These are phyloP conservation scores for Pinguiococcus pyrenoidosus DNA, from an alignment of 108 stramenopile species.

Conservation along the genomic window DNA sequence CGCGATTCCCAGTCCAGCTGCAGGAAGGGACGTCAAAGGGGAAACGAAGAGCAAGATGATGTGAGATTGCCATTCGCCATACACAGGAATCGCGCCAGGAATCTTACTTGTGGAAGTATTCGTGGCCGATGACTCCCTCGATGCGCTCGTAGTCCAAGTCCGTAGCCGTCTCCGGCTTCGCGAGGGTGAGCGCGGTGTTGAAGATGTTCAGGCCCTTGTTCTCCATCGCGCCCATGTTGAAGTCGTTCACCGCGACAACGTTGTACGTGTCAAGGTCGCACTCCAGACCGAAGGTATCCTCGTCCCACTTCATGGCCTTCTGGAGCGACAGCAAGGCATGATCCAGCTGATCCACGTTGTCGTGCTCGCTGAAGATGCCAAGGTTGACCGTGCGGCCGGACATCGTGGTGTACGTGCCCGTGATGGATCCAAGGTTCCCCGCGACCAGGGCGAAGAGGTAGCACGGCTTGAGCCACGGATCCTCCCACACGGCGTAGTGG, in stretches of 20 bases:
- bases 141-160: slow-evolving; percentile 40
- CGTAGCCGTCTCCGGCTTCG: slow-evolving; percentile 61
- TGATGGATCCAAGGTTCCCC: slow-evolving; percentile 63
- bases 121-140: slow-evolving; percentile 82
- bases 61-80: too few species aligned
- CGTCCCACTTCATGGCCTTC: slow-evolving; percentile 86
- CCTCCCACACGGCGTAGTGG: slow-evolving; percentile 73
- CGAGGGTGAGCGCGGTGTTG: slow-evolving; percentile 88
- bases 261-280: slow-evolving; percentile 90
- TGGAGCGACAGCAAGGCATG: slow-evolving; percentile 77
- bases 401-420: slow-evolving; percentile 47
- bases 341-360: slow-evolving; percentile 64
- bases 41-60: background rate
- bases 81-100: slow-evolving; percentile 47
- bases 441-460: slow-evolving; percentile 89
- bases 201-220: slow-evolving; percentile 86
- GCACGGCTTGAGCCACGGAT: slow-evolving; percentile 85
- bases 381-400: slow-evolving; percentile 62
- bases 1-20: slow-evolving; percentile 92
- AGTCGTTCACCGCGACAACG: slow-evolving; percentile 74
- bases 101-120: slow-evolving; percentile 99
- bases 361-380: slow-evolving; percentile 60
- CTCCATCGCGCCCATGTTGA: slow-evolving; percentile 95
- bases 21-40: background rate
- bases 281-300: slow-evolving; percentile 73